These are phyloP conservation scores for Monosporozyma solicola DNA, from an alignment of 805 yeast species.

Conservation along the genomic window DNA sequence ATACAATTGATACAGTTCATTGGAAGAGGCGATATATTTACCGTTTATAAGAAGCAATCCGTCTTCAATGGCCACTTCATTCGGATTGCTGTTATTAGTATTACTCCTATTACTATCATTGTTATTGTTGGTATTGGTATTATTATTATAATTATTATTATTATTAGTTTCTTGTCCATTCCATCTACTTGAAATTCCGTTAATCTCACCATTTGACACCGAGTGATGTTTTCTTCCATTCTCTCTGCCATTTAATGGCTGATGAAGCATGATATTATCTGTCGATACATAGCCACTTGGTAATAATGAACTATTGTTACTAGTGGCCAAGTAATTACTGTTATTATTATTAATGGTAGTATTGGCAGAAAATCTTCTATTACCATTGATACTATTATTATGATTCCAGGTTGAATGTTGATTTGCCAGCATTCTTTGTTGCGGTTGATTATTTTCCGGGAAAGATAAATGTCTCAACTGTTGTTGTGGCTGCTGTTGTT, in stretches of 20 bases:
- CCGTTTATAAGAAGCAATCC: constrained; percentile 48
- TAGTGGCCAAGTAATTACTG: background rate
- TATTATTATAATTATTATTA: background rate
- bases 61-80: constrained; percentile 30
- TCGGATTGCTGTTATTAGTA: background rate
- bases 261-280: background rate
- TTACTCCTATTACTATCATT: background rate
- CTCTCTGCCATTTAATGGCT: background rate
- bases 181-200: background rate
- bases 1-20: constrained; percentile 44
- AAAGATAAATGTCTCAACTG: background rate
- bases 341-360: background rate
- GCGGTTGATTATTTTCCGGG: background rate
- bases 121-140: background rate
- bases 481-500: background rate
- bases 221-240: background rate
- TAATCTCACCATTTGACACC: background rate
- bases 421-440: background rate
- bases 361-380: background rate
- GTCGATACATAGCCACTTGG: background rate
- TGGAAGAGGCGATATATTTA: constrained; percentile 50
- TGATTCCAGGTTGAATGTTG: background rate
- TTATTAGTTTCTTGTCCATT: background rate
- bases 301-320: background rate
- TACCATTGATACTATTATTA: background rate